Evolutionary conservation across 371 early-diverging fungal species (phyloP).

Genomic region (Catenaria anguillulae): DNA sequence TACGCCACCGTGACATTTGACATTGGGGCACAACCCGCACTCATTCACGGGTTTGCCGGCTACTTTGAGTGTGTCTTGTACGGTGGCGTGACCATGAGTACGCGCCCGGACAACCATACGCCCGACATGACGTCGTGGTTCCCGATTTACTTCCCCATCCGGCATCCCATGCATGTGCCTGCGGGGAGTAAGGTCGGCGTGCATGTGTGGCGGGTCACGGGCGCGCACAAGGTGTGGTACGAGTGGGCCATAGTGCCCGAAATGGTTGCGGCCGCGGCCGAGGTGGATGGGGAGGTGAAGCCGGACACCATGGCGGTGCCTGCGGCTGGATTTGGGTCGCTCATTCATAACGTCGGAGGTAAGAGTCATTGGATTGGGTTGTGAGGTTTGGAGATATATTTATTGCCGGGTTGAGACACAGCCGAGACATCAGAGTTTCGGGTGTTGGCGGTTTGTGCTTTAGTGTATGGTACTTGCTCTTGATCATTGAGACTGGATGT

Average conservation of each 20-base stretch:
- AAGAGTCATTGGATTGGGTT: conserved; percentile 45
- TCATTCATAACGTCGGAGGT: conserved; percentile 40
- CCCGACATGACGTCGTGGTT: conserved; percentile 94
- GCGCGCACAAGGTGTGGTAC: conserved; percentile 75
- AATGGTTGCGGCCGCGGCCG: conserved; percentile 13
- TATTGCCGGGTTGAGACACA: not conserved
- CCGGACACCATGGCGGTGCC: not conserved
- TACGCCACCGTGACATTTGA: conserved; percentile 38
- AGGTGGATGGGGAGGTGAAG: conserved; percentile 4
- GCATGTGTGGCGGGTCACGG: conserved; percentile 72
- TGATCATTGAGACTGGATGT: no score
- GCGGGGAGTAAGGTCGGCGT: conserved; percentile 38
- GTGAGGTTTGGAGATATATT: conserved; percentile 10
- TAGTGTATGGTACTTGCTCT: no score
- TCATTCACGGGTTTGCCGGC: conserved; percentile 81
- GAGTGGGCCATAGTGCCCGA: conserved; percentile 57
- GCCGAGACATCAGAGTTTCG: no score
- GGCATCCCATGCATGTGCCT: conserved; percentile 51
- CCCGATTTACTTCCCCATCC: conserved; percentile 82
- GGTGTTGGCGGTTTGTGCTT: no score
- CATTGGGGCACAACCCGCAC: conserved; percentile 8
- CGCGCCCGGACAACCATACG: conserved; percentile 67
- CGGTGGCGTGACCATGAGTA: conserved; percentile 66
- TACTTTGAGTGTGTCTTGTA: conserved; percentile 84
- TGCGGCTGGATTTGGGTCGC: conserved; percentile 13